phyloP scores from a whole-genome alignment of 192 early-diverging fungal genomes.

The Gonapodya sp. region DNA sequence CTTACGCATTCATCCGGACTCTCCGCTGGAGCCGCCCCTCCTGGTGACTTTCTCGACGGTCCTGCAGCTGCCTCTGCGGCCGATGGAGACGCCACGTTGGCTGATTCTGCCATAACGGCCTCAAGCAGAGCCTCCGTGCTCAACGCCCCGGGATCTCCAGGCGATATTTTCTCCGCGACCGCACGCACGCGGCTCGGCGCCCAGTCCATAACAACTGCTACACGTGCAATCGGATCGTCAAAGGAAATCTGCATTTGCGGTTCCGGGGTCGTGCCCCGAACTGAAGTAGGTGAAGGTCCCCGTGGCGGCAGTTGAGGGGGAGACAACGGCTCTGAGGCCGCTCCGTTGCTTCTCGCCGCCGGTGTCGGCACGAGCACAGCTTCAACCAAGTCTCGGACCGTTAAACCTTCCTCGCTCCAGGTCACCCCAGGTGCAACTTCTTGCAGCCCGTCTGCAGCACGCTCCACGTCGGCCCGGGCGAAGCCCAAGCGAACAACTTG shows the following conservation, averaged over 20 bases:
- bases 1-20: background rate
- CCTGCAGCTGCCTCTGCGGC: background rate
- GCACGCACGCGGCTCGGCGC: background rate
- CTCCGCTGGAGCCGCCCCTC: background rate
- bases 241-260: background rate
- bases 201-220: background rate
- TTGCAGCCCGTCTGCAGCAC: background rate
- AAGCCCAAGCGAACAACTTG: background rate
- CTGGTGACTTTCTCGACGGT: background rate
- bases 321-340: background rate
- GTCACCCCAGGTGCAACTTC: background rate
- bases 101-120: background rate
- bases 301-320: background rate
- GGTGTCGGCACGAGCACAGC: background rate
- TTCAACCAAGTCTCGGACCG: background rate
- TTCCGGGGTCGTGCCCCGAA: background rate
- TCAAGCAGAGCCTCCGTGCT: background rate
- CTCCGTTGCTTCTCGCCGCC: no score
- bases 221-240: background rate
- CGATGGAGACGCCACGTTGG: background rate
- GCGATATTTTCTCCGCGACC: background rate
- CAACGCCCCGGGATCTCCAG: background rate
- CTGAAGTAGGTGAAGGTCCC: background rate
- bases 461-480: background rate
- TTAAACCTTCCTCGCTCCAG: background rate